Conservation (phyloP, 495 filamentous ascomycete species). For the Umbilicaria muhlenbergii region DNA sequence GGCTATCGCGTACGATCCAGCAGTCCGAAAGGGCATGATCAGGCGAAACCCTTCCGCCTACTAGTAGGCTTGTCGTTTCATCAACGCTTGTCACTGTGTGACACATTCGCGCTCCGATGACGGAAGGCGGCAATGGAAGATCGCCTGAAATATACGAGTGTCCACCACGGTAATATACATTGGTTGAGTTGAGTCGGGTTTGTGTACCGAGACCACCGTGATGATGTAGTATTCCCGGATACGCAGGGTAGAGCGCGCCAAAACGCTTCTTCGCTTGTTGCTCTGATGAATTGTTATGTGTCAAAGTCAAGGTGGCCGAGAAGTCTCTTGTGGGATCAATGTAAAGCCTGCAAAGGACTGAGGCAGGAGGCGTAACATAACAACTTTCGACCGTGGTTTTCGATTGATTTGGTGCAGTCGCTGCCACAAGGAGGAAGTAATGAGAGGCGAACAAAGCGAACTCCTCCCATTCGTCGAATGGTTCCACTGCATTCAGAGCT, state of each 20-base stretch:
- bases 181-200: constrained; percentile 41
- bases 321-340: no score
- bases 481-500: constrained; percentile 50
- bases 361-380: constrained; percentile 7
- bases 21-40: constrained; percentile 48
- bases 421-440: constrained; percentile 68
- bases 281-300: no score
- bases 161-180: constrained; percentile 31
- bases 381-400: constrained; percentile 7
- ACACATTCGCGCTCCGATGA: constrained; percentile 47
- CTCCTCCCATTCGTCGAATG: constrained; percentile 95
- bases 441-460: constrained; percentile 75
- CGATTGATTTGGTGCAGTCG: background rate
- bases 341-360: no score
- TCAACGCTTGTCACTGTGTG: constrained; percentile 54
- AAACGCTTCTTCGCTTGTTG: constrained; percentile 15
- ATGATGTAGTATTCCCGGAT: constrained; percentile 23
- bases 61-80: constrained; percentile 38
- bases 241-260: constrained; percentile 27
- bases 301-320: no score
- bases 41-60: constrained; percentile 69
- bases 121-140: constrained; percentile 19
- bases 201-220: constrained; percentile 50
- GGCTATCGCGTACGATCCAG: constrained; percentile 45
- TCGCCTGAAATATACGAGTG: constrained; percentile 6